phyloP scores from a whole-genome alignment of 140 eudicot species.

The Flaveria floridana region DNA sequence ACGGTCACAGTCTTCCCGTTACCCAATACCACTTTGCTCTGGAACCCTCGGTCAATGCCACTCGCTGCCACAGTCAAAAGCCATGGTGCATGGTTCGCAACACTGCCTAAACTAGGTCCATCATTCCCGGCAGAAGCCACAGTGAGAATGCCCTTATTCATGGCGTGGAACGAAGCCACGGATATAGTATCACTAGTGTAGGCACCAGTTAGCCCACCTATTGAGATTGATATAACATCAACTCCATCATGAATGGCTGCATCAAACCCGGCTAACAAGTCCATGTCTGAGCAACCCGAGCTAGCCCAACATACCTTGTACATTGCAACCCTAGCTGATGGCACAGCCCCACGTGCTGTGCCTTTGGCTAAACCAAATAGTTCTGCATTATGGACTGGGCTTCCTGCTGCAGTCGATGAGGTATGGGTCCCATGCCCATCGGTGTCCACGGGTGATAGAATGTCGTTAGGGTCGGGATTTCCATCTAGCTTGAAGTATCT shows the following conservation, averaged over 20 bases:
- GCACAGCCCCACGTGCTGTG: constrained; percentile 92
- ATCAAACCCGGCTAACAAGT: constrained; percentile 86
- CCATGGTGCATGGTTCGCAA: constrained; percentile 88
- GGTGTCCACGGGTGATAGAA: constrained; percentile 74
- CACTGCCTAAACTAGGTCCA: constrained; percentile 61
- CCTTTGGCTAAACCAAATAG: constrained; percentile 76
- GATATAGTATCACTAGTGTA: constrained; percentile 58
- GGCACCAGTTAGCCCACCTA: constrained; percentile 62
- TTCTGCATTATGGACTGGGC: constrained; percentile 55
- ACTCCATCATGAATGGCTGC: constrained; percentile 89
- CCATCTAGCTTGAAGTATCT: constrained; percentile 79
- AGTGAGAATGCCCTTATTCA: constrained; percentile 71
- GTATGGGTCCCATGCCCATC: constrained; percentile 98
- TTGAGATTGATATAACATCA: constrained; percentile 77
- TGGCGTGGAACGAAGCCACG: constrained; percentile 75
- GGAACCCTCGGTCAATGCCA: constrained; percentile 71
- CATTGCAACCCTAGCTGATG: constrained; percentile 82
- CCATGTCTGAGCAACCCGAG: constrained; percentile 81
- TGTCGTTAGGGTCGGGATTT: constrained; percentile 59
- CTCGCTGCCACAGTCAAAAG: constrained; percentile 85
- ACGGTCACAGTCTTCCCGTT: constrained; percentile 58
- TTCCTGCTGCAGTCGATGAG: constrained; percentile 82
- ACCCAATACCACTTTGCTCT: constrained; percentile 61
- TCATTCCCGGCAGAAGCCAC: constrained; percentile 90
- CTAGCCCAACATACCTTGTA: constrained; percentile 93